Base-by-base conservation (phyloP, 176 grass and related monocot genomes). In the Zea luxurians region DNA sequence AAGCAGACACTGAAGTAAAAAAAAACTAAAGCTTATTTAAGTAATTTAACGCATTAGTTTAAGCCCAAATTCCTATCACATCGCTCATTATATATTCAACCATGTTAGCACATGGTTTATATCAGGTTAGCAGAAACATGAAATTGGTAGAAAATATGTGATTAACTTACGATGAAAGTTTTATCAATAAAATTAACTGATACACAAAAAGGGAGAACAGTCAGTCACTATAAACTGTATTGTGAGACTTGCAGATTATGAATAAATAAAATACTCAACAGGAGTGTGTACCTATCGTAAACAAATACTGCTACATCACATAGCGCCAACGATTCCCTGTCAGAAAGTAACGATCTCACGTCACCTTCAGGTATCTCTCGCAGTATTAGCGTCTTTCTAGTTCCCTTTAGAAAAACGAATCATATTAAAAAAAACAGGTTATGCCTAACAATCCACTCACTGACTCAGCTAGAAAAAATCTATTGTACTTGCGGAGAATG, bases 231-330 rank as follows among this genome's bases (percentile, higher is more conserved):
- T 13, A 61, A 71, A 35, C 0, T 40, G 2, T 8, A 13, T 40
- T 64, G 7, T 37, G 36, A 74, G 18, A 66, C 4, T 52, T 62
- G 13, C 15, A 64, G 13, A 13, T 68, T 43, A 53, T 44, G 6
- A 65, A 75, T 12, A 64, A 66, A 70, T 34, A 86, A 68, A 27
- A 80, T 5, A 54, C 8, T 27, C 54, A 15, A 6, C 13, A 11
- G 68, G 40, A 75, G 41, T 37, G 13, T 11, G 55, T 84, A 99
- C 96, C 96, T 95, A 37, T 99, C 96, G 35, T 95, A 86, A 78
- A 99, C 82, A 83, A 99, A 99, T 47, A 95, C 83, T 54, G 90
- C 92, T 61, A 89, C 74, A 36, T 99, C 96, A 84, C 92, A 99
- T 10, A 82, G 81, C 73, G 96, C 90, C 74, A 99, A 84, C 5